Evolutionary conservation across 176 grass and related monocot species (phyloP).

Genomic region (Oryza glumipatula): DNA sequence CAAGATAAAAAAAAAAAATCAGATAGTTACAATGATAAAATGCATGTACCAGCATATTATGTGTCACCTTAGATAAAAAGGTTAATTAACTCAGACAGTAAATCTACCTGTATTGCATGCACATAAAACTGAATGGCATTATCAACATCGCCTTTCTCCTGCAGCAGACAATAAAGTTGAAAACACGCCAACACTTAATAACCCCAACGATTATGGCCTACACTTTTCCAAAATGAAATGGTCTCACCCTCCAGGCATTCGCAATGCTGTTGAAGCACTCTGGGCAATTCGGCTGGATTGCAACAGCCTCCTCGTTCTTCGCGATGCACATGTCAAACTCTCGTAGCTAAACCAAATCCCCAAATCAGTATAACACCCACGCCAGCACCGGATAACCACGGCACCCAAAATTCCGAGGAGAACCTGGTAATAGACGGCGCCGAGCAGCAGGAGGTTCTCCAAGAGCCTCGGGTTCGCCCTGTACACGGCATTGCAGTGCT

Average conservation of each 20-base stretch:
- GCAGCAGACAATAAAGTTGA: constrained; percentile 19
- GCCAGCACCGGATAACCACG: not conserved
- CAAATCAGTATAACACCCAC: not conserved
- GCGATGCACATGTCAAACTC: constrained; percentile 68
- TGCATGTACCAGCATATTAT: not conserved
- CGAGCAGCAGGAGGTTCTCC: constrained; percentile 56
- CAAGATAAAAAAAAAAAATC: not conserved
- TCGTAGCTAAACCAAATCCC: constrained; percentile 46
- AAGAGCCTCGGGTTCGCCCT: constrained; percentile 36
- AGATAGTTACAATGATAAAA: not conserved
- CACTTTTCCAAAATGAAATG: not conserved
- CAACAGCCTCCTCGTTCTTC: constrained; percentile 75
- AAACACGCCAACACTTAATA: constrained; percentile 15
- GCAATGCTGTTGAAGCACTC: constrained; percentile 82
- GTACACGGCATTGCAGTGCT: constrained; percentile 47
- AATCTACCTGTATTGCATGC: constrained; percentile 64
- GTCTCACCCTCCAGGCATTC: constrained; percentile 79
- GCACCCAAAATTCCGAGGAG: not conserved
- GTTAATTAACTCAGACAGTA: not conserved
- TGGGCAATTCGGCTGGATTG: constrained; percentile 63
- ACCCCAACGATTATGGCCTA: not conserved
- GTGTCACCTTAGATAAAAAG: not conserved
- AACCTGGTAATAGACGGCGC: constrained; percentile 58
- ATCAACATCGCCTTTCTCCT: constrained; percentile 70
- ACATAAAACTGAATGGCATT: constrained; percentile 61